Evolutionary conservation across 164 flowering plant genomes (phyloP), one percentile per base, ranked within the genome.

Genomic region (Euptelea pleiosperma): DNA sequence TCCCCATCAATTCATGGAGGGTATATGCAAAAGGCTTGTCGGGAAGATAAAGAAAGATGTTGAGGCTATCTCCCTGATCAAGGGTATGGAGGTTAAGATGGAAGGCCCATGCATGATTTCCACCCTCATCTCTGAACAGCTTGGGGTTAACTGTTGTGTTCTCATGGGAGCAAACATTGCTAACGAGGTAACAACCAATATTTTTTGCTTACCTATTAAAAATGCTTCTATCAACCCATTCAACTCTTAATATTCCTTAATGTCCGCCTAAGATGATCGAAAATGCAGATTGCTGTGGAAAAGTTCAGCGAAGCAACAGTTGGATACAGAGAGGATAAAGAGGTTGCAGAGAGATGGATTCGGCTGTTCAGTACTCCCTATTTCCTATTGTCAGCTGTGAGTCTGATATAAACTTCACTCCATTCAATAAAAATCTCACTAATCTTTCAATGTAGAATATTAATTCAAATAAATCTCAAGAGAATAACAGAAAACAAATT

Each of bases 141-240:
- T 93, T 45, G 83, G 89, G 16, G 64, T 86, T 33, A 87, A 83
- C 60, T 93, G 98, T 57, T 93, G 91, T 62, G 98, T 93, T 48
- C 75, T 93, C 16, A 93, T 93, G 98, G 98, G 98, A 0, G 96
- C 98, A 28, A 93, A 93, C 75, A 90, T 93, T 33, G 97, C 97
- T 24, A 81, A 86, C 55, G 98, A 93, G 91, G 98, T 84, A 64
- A 62, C 6, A 9, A 37, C 2, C 19, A 7, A 6, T n/a, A n/a
- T n/a, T n/a, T n/a, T n/a, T n/a, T n/a, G n/a, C n/a, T n/a, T n/a
- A n/a, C n/a, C n/a, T n/a, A n/a, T n/a, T n/a, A n/a, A n/a, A n/a
- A n/a, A n/a, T n/a, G n/a, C n/a, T n/a, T n/a, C n/a, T n/a, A n/a
- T n/a, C n/a, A n/a, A n/a, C n/a, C n/a, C n/a, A n/a, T n/a, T n/a